Evolutionary conservation across 2,329 filamentous ascomycete species (phyloP), one percentile per base, ranked within the genome.

Genomic region (Cryphonectria naterciae): DNA sequence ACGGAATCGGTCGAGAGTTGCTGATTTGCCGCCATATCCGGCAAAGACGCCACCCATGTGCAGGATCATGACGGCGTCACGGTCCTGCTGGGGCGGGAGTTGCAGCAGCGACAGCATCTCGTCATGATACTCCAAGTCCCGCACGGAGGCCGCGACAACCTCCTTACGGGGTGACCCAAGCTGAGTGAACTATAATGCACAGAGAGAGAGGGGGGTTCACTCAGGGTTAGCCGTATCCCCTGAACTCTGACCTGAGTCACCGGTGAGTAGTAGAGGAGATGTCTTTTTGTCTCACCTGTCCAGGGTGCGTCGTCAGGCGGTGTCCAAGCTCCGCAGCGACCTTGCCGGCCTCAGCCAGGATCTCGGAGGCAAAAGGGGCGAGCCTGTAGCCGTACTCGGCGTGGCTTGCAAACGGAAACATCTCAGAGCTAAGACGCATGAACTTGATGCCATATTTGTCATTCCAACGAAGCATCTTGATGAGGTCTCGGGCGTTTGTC

Each of bases 321-420:
- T 98, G 95, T 1, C 93, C 93, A 4, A 95, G 83, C 79, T 95
- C 87, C 15, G 88, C 92, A 7, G 93, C 91, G 2, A 97, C 89
- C 76, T 84, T 90, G 1, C 95, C 95, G 10, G 89, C 93, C 74
- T 95, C 91, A 2, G 88, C 91, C 13, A 98, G 84, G 0, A 88
- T 89, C 19, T 94, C 91, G 0, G 92, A 89, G 0, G 95, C 95
- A 78, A 98, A 98, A 0, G 93, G 91, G 0, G 90, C 91, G 17
- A 98, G 85, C 75, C 89, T 92, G 80, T 98, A 98, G 0, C 95
- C 95, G 74, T 97, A 92, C 73, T 93, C 92, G 35, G 88, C 87
- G 77, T 98, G 95, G 74, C 93, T 97, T 1, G 95, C 95, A 79
- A 98, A 98, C 0, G 95, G 95, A 74, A 98, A 98, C 93, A 98